phyloP scores from a whole-genome alignment of 305 asterid genomes.

The Withania somnifera region DNA sequence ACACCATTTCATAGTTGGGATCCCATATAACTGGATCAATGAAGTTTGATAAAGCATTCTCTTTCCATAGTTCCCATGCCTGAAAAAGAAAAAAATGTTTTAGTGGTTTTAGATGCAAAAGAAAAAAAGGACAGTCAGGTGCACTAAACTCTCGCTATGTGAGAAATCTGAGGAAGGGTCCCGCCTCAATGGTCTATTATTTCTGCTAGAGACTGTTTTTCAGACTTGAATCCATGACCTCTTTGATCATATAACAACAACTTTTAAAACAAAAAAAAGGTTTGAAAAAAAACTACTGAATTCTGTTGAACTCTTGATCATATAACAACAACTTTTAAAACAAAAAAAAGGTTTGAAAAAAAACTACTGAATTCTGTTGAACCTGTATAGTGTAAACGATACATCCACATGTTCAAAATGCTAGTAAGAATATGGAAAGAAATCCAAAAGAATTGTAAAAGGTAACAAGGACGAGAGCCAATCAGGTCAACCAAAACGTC shows the following conservation, averaged over 20 bases:
- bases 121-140: no score
- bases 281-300: background rate
- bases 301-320: no score
- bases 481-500: background rate
- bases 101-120: no score
- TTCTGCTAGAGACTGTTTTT: no score
- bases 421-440: background rate
- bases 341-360: no score
- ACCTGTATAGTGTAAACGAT: background rate
- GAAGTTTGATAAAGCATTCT: background rate
- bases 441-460: background rate
- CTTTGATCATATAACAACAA: no score
- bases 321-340: no score
- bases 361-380: background rate
- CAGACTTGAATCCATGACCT: no score
- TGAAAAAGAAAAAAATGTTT: background rate
- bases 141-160: no score
- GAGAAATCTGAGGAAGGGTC: no score
- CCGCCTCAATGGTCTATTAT: no score
- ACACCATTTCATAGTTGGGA: background rate
- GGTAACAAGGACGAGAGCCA: background rate
- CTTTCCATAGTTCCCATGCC: slow-evolving; percentile 17
- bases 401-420: background rate
- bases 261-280: no score
- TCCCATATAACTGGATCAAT: background rate